Conservation (phyloP, 1,284 basidiomycete species). For the Melampsora americana region DNA sequence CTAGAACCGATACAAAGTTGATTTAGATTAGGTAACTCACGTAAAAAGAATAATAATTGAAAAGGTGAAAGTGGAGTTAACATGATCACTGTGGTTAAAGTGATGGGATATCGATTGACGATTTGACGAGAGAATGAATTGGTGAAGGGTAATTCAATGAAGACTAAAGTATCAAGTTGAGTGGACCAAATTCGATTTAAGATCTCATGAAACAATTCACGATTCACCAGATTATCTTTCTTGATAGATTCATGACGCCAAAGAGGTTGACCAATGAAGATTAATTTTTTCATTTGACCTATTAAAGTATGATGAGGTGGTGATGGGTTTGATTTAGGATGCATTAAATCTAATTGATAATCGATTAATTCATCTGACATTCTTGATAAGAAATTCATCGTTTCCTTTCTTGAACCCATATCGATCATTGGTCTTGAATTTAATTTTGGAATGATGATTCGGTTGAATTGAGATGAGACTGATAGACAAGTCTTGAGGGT, state of each 20-base stretch:
- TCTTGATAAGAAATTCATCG: constrained; percentile 16
- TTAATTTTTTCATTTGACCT: constrained; percentile 29
- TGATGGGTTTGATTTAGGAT: constrained; percentile 8
- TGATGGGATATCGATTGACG: constrained; percentile 36
- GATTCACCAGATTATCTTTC: constrained; percentile 24
- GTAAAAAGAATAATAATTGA: constrained; percentile 27
- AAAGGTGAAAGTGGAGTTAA: constrained; percentile 43
- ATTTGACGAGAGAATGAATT: constrained; percentile 21
- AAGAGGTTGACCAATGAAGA: constrained; percentile 29
- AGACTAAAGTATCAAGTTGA: constrained; percentile 23
- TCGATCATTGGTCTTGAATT: constrained; percentile 32
- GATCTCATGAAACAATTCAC: constrained; percentile 29
- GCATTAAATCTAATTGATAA: constrained; percentile 24
- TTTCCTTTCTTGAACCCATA: constrained; percentile 22
- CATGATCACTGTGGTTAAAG: constrained; percentile 23
- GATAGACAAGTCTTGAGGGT: constrained; percentile 14
- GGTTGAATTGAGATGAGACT: constrained; percentile 22
- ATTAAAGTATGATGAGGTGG: constrained; percentile 2
- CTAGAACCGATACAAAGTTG: constrained; percentile 42
- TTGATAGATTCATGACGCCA: constrained; percentile 29
- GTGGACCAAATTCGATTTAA: constrained; percentile 41
- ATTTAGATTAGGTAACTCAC: constrained; percentile 22
- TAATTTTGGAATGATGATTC: constrained; percentile 3
- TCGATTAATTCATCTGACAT: constrained; percentile 25
- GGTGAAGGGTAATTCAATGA: constrained; percentile 40